Evolutionary conservation across 169 alveolate genomes (phyloP).

Genomic region (Neospora caninum): DNA sequence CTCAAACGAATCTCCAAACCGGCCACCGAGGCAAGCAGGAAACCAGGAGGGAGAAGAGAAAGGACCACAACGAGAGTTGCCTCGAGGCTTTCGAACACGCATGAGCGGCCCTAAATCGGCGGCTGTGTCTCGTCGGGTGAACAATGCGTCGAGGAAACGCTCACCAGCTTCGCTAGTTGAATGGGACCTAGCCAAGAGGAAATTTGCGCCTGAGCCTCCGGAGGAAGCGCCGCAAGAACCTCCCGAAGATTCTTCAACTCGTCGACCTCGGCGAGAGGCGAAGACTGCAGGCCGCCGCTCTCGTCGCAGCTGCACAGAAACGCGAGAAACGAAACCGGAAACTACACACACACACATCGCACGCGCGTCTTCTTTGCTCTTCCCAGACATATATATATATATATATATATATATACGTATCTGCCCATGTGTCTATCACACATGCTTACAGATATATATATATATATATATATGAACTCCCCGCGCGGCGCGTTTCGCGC

Average conservation of each 20-base stretch:
- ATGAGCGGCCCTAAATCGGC: too few relatives aligned
- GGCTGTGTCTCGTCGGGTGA: too few relatives aligned
- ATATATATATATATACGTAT: not conserved
- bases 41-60: too few relatives aligned
- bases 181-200: slow-evolving; percentile 31
- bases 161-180: slow-evolving; percentile 33
- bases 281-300: not conserved
- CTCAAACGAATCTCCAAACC: too few relatives aligned
- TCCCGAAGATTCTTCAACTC: slow-evolving; percentile 29
- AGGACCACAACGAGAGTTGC: too few relatives aligned
- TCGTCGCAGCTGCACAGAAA: not conserved
- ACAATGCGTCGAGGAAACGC: not conserved
- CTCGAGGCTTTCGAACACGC: too few relatives aligned
- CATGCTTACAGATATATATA: not conserved
- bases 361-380: not conserved
- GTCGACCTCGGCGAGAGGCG: slow-evolving; percentile 39
- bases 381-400: not conserved
- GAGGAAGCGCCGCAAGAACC: slow-evolving; percentile 41
- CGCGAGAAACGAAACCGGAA: not conserved
- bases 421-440: not conserved
- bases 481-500: too few relatives aligned
- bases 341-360: not conserved
- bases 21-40: too few relatives aligned
- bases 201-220: not conserved
- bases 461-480: not conserved